Evolutionary conservation across 352 stramenopile species (phyloP), one percentile per base, ranked within the genome.

Genomic region (Ophiocytium majus): DNA sequence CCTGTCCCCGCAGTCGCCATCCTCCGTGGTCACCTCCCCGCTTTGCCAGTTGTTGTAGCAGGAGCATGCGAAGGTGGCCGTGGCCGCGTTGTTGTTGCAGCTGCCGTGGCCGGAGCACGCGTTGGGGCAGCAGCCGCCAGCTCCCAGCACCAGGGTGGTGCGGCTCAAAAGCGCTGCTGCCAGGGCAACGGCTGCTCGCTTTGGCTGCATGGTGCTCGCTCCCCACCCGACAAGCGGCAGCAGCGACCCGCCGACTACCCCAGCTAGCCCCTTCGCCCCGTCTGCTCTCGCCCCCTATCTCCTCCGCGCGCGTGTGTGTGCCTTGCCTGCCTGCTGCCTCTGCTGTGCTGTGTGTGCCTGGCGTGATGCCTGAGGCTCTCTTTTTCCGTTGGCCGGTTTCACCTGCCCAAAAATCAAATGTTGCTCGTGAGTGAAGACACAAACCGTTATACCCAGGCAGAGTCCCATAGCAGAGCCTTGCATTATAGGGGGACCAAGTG

Each of bases 11-110:
- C 91, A 94, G 85, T 94, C 91, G 50, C 91, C 91, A 82, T 88
- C 91, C 32, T 88, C 86, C 63, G 34, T n/a, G 37, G 66, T 49
- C 23, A 85, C 79, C 79, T 88, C 84, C 0, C 84, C 84, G 43
- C 81, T 88, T 82, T 88, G 89, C 91, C 91, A 93, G 81, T 92
- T 92, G 83, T 88, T 89, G 85, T 92, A 93, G 83, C 91, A 93
- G 19, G 85, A 76, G 86, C 90, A 92, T 0, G 86, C 82, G 84
- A 91, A 90, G 36, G 92, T 85, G 36, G 90, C 83, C 17, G 83
- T 83, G 5, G 43, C 43, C n/a, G n/a, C n/a, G n/a, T n/a, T n/a
- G n/a, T n/a, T n/a, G 35, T 64, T 88, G 81, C 91, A 93, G 80
- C 89, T 91, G 1, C 91, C 91, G 84, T 93, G 91, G 28, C 91